Evolutionary conservation across 2,329 filamentous ascomycete genomes (phyloP).

Genomic region (Calonectria henricotiae): DNA sequence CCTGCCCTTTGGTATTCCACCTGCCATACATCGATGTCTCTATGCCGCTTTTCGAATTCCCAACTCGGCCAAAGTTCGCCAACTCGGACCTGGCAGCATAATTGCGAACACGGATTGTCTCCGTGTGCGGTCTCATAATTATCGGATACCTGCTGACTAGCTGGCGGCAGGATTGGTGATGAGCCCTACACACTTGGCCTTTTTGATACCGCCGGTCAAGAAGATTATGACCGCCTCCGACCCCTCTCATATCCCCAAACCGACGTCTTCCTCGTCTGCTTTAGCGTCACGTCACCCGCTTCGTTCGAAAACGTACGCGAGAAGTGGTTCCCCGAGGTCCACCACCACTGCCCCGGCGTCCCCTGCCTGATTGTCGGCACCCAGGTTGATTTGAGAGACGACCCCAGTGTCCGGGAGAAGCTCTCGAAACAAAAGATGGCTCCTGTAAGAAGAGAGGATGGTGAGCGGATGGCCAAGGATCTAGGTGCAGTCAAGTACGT

Average conservation of each 20-base stretch:
- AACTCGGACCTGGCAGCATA: conserved; percentile 19
- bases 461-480: conserved; percentile 96
- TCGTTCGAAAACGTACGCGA: conserved; percentile 99
- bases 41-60: conserved; percentile 26
- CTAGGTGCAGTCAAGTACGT: conserved; percentile 99
- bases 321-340: conserved; percentile 99
- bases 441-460: conserved; percentile 92
- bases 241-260: conserved; percentile 98
- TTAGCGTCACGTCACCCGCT: conserved; percentile 96
- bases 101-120: conserved; percentile 31
- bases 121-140: not conserved
- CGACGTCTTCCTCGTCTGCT: conserved; percentile 98
- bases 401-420: conserved; percentile 90
- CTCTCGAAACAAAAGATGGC: conserved; percentile 96
- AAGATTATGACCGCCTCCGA: conserved; percentile 98
- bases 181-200: conserved; percentile 98
- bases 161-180: conserved; percentile 87
- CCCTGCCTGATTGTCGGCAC: conserved; percentile 98
- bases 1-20: conserved; percentile 41
- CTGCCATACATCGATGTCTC: conserved; percentile 31
- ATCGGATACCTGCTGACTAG: conserved; percentile 44
- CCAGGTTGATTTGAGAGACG: conserved; percentile 95
- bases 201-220: conserved; percentile 98
- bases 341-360: conserved; percentile 98
- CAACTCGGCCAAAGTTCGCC: conserved; percentile 28